Conservation (phyloP, 495 filamentous ascomycete genomes). For the Neurospora terricola region DNA sequence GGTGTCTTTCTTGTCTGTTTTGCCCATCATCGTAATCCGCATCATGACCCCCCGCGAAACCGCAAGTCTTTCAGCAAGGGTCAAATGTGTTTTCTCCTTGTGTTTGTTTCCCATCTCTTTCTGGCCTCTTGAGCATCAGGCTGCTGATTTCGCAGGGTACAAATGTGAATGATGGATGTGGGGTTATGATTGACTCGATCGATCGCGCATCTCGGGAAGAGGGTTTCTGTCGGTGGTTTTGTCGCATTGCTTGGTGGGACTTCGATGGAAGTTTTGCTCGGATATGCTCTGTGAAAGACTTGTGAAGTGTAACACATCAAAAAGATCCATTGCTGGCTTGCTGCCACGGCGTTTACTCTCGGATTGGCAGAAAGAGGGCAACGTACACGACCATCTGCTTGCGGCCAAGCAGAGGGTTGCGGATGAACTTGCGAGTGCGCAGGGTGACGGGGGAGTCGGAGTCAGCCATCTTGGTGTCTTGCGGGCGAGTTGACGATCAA, state of each 20-base stretch:
- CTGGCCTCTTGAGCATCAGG: not conserved
- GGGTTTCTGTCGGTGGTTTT: not conserved
- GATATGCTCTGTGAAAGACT: not conserved
- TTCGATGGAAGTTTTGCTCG: not conserved
- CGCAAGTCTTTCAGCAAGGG: not conserved
- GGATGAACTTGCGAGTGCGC: slow-evolving; percentile 99
- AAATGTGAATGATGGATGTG: not conserved
- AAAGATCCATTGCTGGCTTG: not conserved
- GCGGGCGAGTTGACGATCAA: slow-evolving; percentile 20
- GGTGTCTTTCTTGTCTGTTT: not conserved
- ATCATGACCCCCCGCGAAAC: not conserved
- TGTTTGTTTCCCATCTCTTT: not conserved
- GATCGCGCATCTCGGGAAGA: not conserved
- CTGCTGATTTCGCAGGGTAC: not conserved
- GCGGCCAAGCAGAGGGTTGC: slow-evolving; percentile 94
- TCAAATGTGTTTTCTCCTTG: not conserved
- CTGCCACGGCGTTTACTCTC: not conserved
- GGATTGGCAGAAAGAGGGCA: slow-evolving; percentile 4
- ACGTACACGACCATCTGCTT: slow-evolving; percentile 99
- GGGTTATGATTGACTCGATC: not conserved
- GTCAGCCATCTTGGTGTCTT: slow-evolving; percentile 65
- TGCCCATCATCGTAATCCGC: not conserved
- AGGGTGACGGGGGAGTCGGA: slow-evolving; percentile 76
- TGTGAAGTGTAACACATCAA: not conserved
- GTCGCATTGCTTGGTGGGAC: not conserved